Percentiles rank a stretch among this genome's conserved stretches.
These are phyloP conservation scores for Leptomonas pyrrhocoris DNA, from an alignment of 208 protist species.

Conservation along the genomic window DNA sequence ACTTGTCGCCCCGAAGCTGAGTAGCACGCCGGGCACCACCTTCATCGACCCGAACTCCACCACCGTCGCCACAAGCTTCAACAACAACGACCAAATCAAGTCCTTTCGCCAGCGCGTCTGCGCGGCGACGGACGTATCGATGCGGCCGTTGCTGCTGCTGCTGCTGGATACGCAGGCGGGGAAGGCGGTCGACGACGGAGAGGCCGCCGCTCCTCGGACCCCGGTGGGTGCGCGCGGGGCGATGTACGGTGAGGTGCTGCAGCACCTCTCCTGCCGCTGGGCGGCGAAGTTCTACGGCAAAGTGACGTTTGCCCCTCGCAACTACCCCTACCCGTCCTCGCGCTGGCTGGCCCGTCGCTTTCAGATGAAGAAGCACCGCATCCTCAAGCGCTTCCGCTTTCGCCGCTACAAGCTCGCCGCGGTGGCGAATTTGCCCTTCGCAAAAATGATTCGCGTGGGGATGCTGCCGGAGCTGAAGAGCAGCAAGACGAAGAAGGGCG, in stretches of 20 bases:
- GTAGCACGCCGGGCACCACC: constrained; percentile 46
- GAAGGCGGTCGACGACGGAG: background rate
- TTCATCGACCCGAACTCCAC: constrained; percentile 73
- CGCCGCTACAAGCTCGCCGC: constrained; percentile 90
- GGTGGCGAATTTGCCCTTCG: constrained; percentile 89
- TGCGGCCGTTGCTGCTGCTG: constrained; percentile 59
- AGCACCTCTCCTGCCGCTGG: constrained; percentile 73
- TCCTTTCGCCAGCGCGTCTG: constrained; percentile 71
- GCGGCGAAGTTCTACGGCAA: constrained; percentile 87
- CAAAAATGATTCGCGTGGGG: constrained; percentile 91
- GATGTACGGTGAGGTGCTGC: constrained; percentile 55
- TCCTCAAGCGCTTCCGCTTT: constrained; percentile 89
- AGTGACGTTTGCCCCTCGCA: constrained; percentile 83
- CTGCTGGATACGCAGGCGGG: constrained; percentile 14
- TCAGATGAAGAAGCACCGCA: constrained; percentile 91
- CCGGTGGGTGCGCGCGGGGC: background rate
- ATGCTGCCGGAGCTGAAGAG: constrained; percentile 93
- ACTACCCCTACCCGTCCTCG: constrained; percentile 87
- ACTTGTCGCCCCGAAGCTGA: constrained; percentile 13
- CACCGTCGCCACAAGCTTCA: constrained; percentile 46
- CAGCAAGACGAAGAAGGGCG: constrained; percentile 86
- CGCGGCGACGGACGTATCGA: constrained; percentile 69
- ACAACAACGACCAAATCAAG: constrained; percentile 50
- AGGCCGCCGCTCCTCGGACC: background rate
- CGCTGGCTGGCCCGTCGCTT: constrained; percentile 88